Percentiles rank a stretch among this genome's conserved stretches.
phyloP scores from a whole-genome alignment of 2,329 filamentous ascomycete genomes.

The Colletotrichum navitas region DNA sequence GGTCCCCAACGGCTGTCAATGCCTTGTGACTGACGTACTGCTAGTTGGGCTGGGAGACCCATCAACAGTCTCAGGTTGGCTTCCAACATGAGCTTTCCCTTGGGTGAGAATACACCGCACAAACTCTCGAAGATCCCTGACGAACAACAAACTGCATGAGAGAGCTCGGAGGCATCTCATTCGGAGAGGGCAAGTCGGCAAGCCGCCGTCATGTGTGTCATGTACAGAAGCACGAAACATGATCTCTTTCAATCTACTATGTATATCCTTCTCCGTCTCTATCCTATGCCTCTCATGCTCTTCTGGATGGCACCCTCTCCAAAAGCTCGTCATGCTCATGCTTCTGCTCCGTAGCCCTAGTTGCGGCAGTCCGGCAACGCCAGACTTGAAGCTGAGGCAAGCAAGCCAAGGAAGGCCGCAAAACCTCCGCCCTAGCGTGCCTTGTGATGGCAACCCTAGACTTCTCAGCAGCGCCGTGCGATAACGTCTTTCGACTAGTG shows the following conservation, averaged over 20 bases:
- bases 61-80: not conserved
- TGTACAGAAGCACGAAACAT: slow-evolving; percentile 2
- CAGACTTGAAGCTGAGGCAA: not conserved
- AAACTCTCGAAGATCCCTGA: not conserved
- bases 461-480: slow-evolving; percentile 9
- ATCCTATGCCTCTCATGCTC: not conserved
- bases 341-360: not conserved
- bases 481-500: slow-evolving; percentile 8
- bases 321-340: not conserved
- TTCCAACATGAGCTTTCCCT: not conserved
- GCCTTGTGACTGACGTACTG: not conserved
- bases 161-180: not conserved
- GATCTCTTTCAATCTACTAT: not conserved
- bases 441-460: slow-evolving; percentile 26
- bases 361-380: not conserved
- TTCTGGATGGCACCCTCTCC: not conserved
- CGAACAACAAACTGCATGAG: slow-evolving; percentile 12
- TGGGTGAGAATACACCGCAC: not conserved
- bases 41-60: not conserved
- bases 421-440: slow-evolving; percentile 30
- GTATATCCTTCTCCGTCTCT: not conserved
- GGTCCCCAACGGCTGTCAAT: slow-evolving; percentile 4
- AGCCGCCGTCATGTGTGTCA: slow-evolving; percentile 1
- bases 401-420: not conserved
- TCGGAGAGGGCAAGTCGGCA: not conserved